A percentile compares a stretch with the other conserved stretches of the same genome.
Conservation (phyloP, 208 protist genomes). For the Trypanosoma rangeli region DNA sequence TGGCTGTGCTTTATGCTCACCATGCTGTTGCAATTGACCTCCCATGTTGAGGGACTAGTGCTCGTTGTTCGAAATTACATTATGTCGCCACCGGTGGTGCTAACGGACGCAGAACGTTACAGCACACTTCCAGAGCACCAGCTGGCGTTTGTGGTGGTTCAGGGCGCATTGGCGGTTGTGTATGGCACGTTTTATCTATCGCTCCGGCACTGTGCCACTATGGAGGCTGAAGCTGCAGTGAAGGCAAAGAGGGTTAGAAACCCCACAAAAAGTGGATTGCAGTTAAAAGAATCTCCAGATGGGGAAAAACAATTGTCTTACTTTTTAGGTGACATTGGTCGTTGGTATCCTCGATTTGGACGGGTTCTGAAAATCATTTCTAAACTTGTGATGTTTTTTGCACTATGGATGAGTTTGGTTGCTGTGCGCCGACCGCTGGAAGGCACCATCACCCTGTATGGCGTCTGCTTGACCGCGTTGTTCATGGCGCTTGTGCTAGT, state of each 20-base stretch:
- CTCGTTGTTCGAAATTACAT: conserved; percentile 64
- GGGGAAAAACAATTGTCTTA: conserved; percentile 18
- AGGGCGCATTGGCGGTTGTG: conserved; percentile 31
- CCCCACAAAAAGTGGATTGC: neutral
- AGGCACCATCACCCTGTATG: conserved; percentile 37
- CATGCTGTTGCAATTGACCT: conserved; percentile 32
- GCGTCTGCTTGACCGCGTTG: conserved; percentile 40
- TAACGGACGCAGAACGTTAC: conserved; percentile 54
- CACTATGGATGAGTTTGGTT: conserved; percentile 46
- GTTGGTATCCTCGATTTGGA: conserved; percentile 26
- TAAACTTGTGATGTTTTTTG: conserved; percentile 22
- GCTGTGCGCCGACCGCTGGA: conserved; percentile 62
- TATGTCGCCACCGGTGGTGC: conserved; percentile 35
- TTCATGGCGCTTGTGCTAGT: conserved; percentile 26
- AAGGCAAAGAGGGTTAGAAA: neutral
- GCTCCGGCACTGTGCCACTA: conserved; percentile 25
- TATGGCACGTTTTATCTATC: conserved; percentile 47
- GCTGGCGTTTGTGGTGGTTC: conserved; percentile 38
- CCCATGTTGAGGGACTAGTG: conserved; percentile 68
- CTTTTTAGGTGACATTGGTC: conserved; percentile 41
- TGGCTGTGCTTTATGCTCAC: conserved; percentile 27
- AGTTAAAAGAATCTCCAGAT: neutral
- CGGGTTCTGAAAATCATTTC: neutral
- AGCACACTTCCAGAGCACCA: conserved; percentile 32
- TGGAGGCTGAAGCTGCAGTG: conserved; percentile 5